Conservation (phyloP, 1,139 yeast species). For the Ashbya aceris region DNA sequence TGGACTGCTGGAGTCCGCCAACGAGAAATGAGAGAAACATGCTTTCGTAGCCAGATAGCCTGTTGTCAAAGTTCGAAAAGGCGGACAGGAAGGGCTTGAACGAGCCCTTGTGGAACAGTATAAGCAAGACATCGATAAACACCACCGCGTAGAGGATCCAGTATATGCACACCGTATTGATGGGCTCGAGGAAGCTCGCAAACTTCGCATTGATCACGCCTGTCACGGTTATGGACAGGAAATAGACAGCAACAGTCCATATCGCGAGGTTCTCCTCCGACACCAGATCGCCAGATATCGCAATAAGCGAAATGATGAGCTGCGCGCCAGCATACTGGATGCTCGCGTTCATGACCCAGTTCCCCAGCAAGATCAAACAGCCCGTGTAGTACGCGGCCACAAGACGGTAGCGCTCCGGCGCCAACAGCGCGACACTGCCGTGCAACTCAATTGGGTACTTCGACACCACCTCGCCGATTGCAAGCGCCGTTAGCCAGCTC, state of each 20-base stretch:
- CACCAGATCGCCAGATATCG: slow-evolving; percentile 41
- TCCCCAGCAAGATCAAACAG: slow-evolving; percentile 63
- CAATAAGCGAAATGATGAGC: slow-evolving; percentile 55
- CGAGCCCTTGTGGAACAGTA: slow-evolving; percentile 47
- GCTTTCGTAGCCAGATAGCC: slow-evolving; percentile 62
- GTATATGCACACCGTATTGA: slow-evolving; percentile 56
- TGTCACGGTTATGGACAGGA: slow-evolving; percentile 45
- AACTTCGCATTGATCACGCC: slow-evolving; percentile 55
- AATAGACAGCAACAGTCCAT: slow-evolving; percentile 46
- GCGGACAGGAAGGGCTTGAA: slow-evolving; percentile 53
- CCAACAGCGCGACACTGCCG: slow-evolving; percentile 64
- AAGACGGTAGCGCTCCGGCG: slow-evolving; percentile 46
- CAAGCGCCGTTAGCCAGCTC: slow-evolving; percentile 52
- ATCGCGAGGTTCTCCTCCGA: slow-evolving; percentile 49
- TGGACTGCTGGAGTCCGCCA: slow-evolving; percentile 62
- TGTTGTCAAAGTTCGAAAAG: slow-evolving; percentile 59
- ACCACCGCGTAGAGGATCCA: slow-evolving; percentile 72
- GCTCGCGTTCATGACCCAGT: slow-evolving; percentile 67
- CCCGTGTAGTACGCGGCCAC: slow-evolving; percentile 67
- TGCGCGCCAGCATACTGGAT: slow-evolving; percentile 70
- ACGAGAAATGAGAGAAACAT: slow-evolving; percentile 56
- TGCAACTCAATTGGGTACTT: slow-evolving; percentile 71
- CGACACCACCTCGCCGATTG: slow-evolving; percentile 62
- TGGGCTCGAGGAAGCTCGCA: slow-evolving; percentile 48
- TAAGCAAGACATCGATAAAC: slow-evolving; percentile 52